phyloP scores from a whole-genome alignment of 305 asterid species.

The Lippia alba region DNA sequence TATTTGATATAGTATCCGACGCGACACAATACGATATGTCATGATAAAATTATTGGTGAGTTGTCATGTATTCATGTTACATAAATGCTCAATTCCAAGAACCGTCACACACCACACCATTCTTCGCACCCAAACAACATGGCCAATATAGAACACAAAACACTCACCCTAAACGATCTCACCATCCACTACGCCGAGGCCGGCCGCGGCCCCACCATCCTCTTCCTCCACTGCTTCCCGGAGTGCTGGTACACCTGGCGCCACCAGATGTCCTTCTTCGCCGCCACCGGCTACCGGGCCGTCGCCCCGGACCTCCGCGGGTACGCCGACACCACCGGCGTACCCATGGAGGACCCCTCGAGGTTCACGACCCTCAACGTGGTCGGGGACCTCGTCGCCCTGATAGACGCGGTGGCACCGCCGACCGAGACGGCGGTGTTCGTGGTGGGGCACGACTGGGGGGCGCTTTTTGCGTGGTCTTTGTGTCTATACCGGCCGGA shows the following conservation, averaged over 20 bases:
- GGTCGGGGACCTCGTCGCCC: constrained; percentile 65
- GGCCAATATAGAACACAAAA: constrained; percentile 58
- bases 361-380: constrained; percentile 56
- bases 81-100: too few relatives aligned
- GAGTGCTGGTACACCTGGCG: constrained; percentile 91
- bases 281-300: constrained; percentile 63
- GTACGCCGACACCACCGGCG: constrained; percentile 64
- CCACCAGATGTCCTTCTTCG: constrained; percentile 69
- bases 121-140: constrained; percentile 24
- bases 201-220: constrained; percentile 66
- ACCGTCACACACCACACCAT: background rate
- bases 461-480: constrained; percentile 65
- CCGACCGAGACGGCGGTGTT: constrained; percentile 53
- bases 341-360: constrained; percentile 45
- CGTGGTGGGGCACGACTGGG: constrained; percentile 82
- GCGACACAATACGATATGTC: too few relatives aligned
- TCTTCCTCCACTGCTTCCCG: constrained; percentile 87
- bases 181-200: constrained; percentile 62
- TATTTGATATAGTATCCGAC: too few relatives aligned
- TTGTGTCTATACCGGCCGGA: constrained; percentile 64
- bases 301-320: constrained; percentile 87
- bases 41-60: too few relatives aligned
- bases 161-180: constrained; percentile 53
- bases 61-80: too few relatives aligned
- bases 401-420: constrained; percentile 52